Evolutionary conservation across 257 asterid species (phyloP), one percentile per base, ranked within the genome.

Genomic region (Avicennia marina): DNA sequence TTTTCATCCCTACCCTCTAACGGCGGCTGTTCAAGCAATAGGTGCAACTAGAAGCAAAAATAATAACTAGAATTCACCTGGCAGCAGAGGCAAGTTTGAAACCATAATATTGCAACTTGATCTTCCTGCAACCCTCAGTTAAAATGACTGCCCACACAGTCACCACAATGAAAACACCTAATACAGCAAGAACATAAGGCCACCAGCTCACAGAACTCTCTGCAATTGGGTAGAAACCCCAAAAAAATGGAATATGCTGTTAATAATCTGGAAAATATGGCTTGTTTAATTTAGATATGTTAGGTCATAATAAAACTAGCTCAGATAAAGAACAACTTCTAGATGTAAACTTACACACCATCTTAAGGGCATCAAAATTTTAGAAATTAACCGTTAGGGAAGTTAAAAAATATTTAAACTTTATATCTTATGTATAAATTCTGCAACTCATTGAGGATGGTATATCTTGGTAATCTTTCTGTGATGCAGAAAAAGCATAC

Each of bases 71-170:
- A 22, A 22, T 12, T 63, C 69, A 93, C 98, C 98, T 86, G 69
- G 95, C 65, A 56, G 94, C 81, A 57, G 97, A 93, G 68, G 97
- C 96, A 60, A 89, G 95, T 80, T 82, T 89, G 75, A 89, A 93
- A 65, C 98, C 97, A 59, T 89, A 93, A 71, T 93, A 93, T 66
- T 86, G 97, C 80, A 93, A 81, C 82, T 86, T 86, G 71, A 89
- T 78, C 75, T 93, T 93, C 86, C 98, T 78, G 81, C 95, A 93
- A 62, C 97, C 94, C 81, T 93, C 98, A 18, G 96, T 93, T 43
- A 93, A 88, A 18, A 89, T 72, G 20, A 93, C 95, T 0, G 98
- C 98, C 96, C 94, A 93, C 94, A 93, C 84, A 21, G 97, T 89
- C 64, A 89, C 94, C 27, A 93, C 32, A 41, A 87, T 79, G 67